Base-by-base conservation (phyloP, 352 stramenopile species). In the Phytophthora lateralis region DNA sequence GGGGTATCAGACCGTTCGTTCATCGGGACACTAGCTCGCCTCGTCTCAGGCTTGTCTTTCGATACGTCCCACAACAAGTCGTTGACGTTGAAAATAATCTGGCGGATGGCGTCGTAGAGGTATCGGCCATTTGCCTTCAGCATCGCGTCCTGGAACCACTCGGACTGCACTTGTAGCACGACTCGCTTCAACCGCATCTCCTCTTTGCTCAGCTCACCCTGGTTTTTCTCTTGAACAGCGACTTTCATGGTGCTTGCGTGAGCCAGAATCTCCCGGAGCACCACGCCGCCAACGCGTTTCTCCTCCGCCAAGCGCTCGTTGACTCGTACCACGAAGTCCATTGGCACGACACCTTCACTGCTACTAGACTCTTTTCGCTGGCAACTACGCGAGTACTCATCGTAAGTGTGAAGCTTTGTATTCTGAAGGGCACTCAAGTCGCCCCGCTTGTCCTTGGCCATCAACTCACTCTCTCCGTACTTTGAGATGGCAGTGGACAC, bases 101-200 rank as follows among this genome's bases (percentile, higher is more conserved):
- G 60, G 11, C 66, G 66, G 34, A 70, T 70, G 2, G 60, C 55
- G 34, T 73, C 66, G 43, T 80, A 80, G 4, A 80, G 50, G 18
- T 74, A 58, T 45, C 59, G 55, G 8, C 68, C 72, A 20, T 75
- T 73, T 6, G 61, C 49, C 21, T 73, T 70, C 11, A 73, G 39
- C 21, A 80, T 78, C 21, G 72, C 58, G 27, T 69, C 61, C 59
- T 80, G 72, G 59, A 80, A 80, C 56, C 50, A 73, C 6, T 73
- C 32, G 7, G 69, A 68, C 47, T 80, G 72, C 37, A 75, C 69
- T 18, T 61, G 55, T 15, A 61, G 34, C n/a, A 66, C 69, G 18
- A 78, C 64, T 39, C 75, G 68, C 44, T 54, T 66, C 6, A 70
- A 50, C 1, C 61, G 43, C 32, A 67, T 39, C 24, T 78, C 60